Base-by-base conservation (phyloP, 345 rosid genomes). In the Eucalyptus viminalis region DNA sequence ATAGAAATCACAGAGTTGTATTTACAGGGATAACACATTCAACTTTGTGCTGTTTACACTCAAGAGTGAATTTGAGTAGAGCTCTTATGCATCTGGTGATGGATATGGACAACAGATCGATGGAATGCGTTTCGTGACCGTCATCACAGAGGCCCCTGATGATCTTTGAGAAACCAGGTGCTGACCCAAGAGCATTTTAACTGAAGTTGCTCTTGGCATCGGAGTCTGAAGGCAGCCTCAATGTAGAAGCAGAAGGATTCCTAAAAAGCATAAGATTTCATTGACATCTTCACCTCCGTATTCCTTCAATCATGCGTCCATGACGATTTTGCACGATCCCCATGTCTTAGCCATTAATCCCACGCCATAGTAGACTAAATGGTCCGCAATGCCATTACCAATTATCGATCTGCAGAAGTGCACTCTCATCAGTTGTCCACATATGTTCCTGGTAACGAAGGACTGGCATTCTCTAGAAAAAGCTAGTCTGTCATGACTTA, bases 1-100 rank as follows among this genome's bases (percentile, higher is more conserved):
- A 24, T 58, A 0, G 14, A 58, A 58, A 0, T 58, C 14, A 10
- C 0, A 3, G 14, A 58, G n/a, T 58, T 58, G 29, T 58, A 58
- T 58, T 24, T 10, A 56, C 62, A 56, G 22, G 62, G 1, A 56
- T 56, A 27, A 56, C 14, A 58, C 4, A 58, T 58, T 58, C n/a
- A 58, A 58, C 65, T 22, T 54, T 1, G 27, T 7, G 29, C 69
- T 60, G 25, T 60, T 27, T 27, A 27, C 67, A 60, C 25, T 60
- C 31, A 40, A 40, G 8, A 60, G 8, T 60, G 31, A 60, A 60
- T 60, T 24, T 56, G 62, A 56, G 15, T 12, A 27, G 31, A 60
- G 15, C 67, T 60, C 67, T 11, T 12, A 11, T 25, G 7, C n/a
- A 1, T 25, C 15, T 11, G 5, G 31, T 60, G n/a, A 25, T 60